Evolutionary conservation across 1,284 basidiomycete species (phyloP).

Genomic region (Sporisorium scitamineum): DNA sequence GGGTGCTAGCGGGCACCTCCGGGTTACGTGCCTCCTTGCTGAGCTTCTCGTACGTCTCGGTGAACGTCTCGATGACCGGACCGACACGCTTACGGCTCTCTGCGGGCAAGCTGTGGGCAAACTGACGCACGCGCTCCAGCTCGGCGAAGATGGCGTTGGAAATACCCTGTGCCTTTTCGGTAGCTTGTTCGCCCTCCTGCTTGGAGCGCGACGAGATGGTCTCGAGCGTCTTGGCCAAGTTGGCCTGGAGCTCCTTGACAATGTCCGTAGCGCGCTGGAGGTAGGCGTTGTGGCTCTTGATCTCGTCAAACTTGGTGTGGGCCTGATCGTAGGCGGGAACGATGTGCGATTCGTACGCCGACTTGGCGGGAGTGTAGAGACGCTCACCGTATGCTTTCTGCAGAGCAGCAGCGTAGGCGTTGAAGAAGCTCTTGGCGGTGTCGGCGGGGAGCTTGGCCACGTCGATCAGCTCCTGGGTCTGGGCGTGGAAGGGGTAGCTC

Average conservation of each 20-base stretch:
- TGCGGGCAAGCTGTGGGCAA: constrained; percentile 59
- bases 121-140: constrained; percentile 64
- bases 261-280: constrained; percentile 61
- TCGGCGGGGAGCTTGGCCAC: constrained; percentile 57
- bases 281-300: constrained; percentile 65
- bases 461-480: constrained; percentile 56
- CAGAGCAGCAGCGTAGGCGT: constrained; percentile 49
- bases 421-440: constrained; percentile 47
- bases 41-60: constrained; percentile 62
- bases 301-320: constrained; percentile 61
- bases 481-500: constrained; percentile 67
- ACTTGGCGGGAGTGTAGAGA: constrained; percentile 59
- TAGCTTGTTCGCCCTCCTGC: constrained; percentile 59
- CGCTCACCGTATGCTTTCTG: constrained; percentile 61
- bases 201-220: constrained; percentile 53
- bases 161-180: constrained; percentile 60
- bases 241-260: constrained; percentile 60
- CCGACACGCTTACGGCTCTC: constrained; percentile 65
- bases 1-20: constrained; percentile 54
- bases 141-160: constrained; percentile 64
- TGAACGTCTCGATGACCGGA: constrained; percentile 63
- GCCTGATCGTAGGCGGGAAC: constrained; percentile 53
- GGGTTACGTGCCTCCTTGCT: constrained; percentile 63
- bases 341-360: constrained; percentile 57
- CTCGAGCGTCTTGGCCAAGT: constrained; percentile 60